phyloP scores from a whole-genome alignment of 2,329 filamentous ascomycete genomes.

The Xylaria sp. region DNA sequence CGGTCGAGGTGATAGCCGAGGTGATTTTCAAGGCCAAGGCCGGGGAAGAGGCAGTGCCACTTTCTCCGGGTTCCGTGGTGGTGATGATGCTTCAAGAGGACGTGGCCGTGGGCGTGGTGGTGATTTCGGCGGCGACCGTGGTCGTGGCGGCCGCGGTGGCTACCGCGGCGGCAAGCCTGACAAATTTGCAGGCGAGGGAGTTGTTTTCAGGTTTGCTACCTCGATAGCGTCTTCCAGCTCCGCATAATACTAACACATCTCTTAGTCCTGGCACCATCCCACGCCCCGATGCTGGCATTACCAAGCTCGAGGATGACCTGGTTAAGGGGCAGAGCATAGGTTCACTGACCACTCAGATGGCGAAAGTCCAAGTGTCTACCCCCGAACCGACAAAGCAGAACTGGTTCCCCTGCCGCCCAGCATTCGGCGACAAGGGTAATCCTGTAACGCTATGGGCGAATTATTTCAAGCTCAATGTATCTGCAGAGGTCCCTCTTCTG shows the following conservation, averaged over 20 bases:
- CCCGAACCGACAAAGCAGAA: constrained; percentile 27
- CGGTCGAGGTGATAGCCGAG: constrained; percentile 35
- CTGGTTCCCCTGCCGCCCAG: constrained; percentile 60
- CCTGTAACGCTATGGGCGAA: constrained; percentile 64
- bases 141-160: constrained; percentile 39
- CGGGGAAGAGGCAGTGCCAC: constrained; percentile 39
- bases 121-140: constrained; percentile 35
- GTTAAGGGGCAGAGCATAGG: constrained; percentile 49
- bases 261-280: constrained; percentile 34
- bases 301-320: constrained; percentile 56
- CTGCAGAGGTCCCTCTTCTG: constrained; percentile 51
- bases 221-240: neutral
- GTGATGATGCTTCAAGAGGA: constrained; percentile 29
- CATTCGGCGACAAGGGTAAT: constrained; percentile 59
- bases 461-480: constrained; percentile 60
- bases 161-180: constrained; percentile 37
- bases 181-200: constrained; percentile 43
- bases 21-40: constrained; percentile 36
- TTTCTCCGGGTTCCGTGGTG: constrained; percentile 34
- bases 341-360: constrained; percentile 53
- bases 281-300: constrained; percentile 47
- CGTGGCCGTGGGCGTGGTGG: constrained; percentile 20
- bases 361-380: constrained; percentile 48
- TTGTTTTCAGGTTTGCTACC: constrained; percentile 49
- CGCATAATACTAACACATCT: constrained; percentile 26